Percentiles rank a stretch among this genome's conserved stretches.
phyloP scores from a whole-genome alignment of 2,329 filamentous ascomycete genomes.

The Aspergillus sp. region DNA sequence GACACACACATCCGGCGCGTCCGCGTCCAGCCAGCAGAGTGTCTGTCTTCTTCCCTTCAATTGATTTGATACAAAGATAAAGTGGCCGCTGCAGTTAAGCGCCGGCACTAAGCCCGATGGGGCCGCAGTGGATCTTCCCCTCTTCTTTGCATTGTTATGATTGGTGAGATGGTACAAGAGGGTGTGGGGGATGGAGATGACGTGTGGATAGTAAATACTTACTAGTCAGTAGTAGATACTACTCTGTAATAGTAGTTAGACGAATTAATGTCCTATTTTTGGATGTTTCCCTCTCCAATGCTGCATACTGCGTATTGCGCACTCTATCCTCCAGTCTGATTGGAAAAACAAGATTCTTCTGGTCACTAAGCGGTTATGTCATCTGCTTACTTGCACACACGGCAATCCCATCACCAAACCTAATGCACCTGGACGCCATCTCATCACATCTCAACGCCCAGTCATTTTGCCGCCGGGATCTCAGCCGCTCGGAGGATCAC shows the following conservation, averaged over 20 bases:
- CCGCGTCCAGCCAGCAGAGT: neutral
- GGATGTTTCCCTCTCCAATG: neutral
- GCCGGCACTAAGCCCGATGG: conserved; percentile 19
- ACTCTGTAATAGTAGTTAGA: neutral
- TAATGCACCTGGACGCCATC: conserved; percentile 14
- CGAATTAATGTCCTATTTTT: neutral
- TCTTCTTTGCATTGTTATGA: neutral
- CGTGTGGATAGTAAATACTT: neutral
- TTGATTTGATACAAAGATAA: too few relatives aligned
- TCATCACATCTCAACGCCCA: conserved; percentile 17
- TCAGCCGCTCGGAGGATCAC: conserved; percentile 10
- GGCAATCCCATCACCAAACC: conserved; percentile 5
- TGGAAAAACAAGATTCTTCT: too few relatives aligned
- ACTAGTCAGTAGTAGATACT: too few relatives aligned
- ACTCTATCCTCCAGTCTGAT: too few relatives aligned
- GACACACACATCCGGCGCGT: neutral
- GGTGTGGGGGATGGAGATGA: conserved; percentile 15
- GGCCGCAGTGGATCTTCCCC: conserved; percentile 7
- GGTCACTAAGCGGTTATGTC: neutral
- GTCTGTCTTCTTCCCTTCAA: neutral
- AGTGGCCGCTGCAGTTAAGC: conserved; percentile 20
- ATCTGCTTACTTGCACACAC: neutral
- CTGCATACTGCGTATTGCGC: too few relatives aligned
- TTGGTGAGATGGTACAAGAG: neutral
- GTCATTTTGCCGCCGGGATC: conserved; percentile 20